These are phyloP conservation scores for Theobroma cacao DNA, from an alignment of 345 rosid species.

Conservation along the genomic window DNA sequence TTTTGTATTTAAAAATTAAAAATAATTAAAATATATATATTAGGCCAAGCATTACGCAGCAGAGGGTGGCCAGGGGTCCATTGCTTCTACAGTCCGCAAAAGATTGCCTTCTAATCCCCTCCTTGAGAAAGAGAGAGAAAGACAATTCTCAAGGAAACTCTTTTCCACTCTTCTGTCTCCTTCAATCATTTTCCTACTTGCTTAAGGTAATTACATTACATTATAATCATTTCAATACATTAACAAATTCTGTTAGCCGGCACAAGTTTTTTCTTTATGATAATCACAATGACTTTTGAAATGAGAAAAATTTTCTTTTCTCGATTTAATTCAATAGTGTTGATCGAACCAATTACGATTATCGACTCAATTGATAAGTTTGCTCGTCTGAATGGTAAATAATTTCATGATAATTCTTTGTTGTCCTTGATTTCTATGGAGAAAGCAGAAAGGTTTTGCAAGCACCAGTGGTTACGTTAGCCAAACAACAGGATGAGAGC, in stretches of 20 bases:
- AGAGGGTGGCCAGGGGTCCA: background rate
- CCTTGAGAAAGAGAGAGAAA: too few species aligned
- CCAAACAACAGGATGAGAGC: background rate
- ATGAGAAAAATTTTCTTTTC: background rate
- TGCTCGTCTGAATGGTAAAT: too few species aligned
- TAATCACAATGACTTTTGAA: background rate
- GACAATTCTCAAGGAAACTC: background rate
- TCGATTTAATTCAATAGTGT: too few species aligned
- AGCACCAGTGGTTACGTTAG: background rate
- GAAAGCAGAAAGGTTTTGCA: background rate
- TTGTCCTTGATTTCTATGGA: too few species aligned
- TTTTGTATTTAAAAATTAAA: too few species aligned
- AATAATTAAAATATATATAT: too few species aligned
- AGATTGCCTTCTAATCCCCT: background rate
- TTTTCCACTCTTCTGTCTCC: background rate
- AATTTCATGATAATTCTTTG: too few species aligned
- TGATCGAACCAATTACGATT: too few species aligned
- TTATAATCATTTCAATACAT: background rate
- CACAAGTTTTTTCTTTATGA: background rate
- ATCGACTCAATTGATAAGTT: too few species aligned
- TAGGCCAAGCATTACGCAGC: background rate
- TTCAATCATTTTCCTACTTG: background rate
- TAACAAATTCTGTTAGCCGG: background rate
- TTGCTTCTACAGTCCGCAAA: background rate
- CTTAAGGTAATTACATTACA: background rate